Evolutionary conservation across 1,284 basidiomycete genomes (phyloP).

Genomic region (Microbotryum violaceum): DNA sequence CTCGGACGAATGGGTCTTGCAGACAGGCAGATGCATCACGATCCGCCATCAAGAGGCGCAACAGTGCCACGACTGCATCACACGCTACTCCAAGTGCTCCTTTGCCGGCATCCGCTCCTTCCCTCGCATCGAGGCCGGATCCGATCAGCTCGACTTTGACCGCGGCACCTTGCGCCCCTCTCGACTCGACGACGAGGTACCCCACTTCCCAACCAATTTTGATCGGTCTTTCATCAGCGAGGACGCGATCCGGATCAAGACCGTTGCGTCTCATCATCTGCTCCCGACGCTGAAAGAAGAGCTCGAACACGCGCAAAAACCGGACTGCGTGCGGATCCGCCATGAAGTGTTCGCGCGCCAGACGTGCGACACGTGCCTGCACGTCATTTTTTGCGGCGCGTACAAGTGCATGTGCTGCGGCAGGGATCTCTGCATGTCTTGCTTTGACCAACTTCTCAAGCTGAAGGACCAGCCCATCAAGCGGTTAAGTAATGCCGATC

Average conservation of each 20-base stretch:
- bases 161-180: not conserved
- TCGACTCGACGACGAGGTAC: conserved; percentile 32
- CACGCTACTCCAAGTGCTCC: not conserved
- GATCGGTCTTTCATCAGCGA: conserved; percentile 34
- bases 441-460: conserved; percentile 62
- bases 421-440: conserved; percentile 77
- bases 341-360: conserved; percentile 69
- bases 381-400: conserved; percentile 77
- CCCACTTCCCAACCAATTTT: conserved; percentile 38
- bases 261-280: conserved; percentile 60
- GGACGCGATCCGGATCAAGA: conserved; percentile 36
- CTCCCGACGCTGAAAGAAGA: conserved; percentile 62
- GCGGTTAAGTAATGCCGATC: conserved; percentile 29
- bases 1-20: too few species aligned
- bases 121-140: not conserved
- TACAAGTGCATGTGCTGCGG: conserved; percentile 88
- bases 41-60: too few species aligned
- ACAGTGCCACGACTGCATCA: conserved; percentile 9
- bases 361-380: conserved; percentile 85
- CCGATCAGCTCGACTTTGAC: not conserved
- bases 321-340: conserved; percentile 59
- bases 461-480: conserved; percentile 49
- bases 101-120: conserved; percentile 13
- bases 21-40: too few species aligned
- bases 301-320: conserved; percentile 56